Base-by-base conservation (phyloP, 805 yeast species). In the Suhomyces sp. region DNA sequence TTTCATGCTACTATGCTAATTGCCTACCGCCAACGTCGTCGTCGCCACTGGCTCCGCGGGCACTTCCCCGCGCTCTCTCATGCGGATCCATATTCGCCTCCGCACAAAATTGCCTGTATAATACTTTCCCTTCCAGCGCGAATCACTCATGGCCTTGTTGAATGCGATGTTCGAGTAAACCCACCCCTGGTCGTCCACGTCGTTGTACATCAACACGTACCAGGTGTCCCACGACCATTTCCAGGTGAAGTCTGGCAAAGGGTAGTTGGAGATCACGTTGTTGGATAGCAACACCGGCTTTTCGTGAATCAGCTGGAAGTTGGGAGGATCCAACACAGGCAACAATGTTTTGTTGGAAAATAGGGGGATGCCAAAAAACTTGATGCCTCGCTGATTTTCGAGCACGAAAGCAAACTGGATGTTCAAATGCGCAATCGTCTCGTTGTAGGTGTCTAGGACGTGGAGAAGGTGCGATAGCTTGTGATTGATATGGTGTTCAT, bases 181-280 rank as follows among this genome's bases (percentile, higher is more conserved):
- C 96, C 96, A 88, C n/a, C 96, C 96, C 61, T 86, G 88, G 60
- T 87, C 92, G 65, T 88, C 96, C 19, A 83, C 87, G 61, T 87
- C 90, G 41, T 73, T 70, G 44, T 75, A 66, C 93, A 89, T 86
- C 54, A 85, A 76, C 2, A 87, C 85, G 60, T 83, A 85, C 96
- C 96, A 88, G 51, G 76, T 72, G 12, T 74, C 74, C 90, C 91
- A 86, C 8, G 64, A 64, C 91, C 91, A 86, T 51, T 66, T 62
- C 91, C 90, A 86, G 44, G 74, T 67, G 22, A 80, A 71, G 56
- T 82, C 86, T 1, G 88, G 88, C 12, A 83, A 71, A 0, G 84
- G 83, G 52, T 62, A 69, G 55, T 71, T 67, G 22, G 55, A 58
- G 9, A 72, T 54, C 9, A 65, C 58, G 50, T 70, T 52, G 36